These are phyloP conservation scores for Hydnomerulius pinastri DNA, from an alignment of 768 basidiomycete genomes.

Conservation along the genomic window DNA sequence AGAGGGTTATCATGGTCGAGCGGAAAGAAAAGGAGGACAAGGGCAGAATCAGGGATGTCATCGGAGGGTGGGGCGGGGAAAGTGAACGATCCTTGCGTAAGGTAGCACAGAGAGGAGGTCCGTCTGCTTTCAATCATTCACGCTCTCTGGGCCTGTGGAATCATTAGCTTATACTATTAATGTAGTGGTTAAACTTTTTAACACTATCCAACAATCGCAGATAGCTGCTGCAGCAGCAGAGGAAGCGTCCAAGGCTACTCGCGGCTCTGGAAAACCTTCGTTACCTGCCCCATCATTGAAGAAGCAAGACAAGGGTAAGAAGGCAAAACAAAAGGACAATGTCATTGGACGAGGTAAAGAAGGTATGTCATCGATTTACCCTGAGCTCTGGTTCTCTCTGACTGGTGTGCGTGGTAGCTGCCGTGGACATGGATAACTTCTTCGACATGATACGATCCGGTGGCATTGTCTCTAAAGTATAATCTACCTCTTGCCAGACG, in stretches of 20 bases:
- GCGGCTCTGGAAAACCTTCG: constrained; percentile 75
- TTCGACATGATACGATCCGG: constrained; percentile 84
- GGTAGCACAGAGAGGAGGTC: constrained; percentile 85
- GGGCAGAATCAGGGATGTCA: constrained; percentile 61
- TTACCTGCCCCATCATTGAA: constrained; percentile 64
- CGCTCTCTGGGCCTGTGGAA: background rate
- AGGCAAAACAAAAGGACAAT: constrained; percentile 56
- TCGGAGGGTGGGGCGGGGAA: constrained; percentile 83
- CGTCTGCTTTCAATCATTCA: constrained; percentile 16
- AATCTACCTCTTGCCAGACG: too few species aligned
- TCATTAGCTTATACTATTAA: background rate
- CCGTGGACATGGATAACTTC: constrained; percentile 72
- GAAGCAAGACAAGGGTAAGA: constrained; percentile 47
- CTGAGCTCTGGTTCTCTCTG: background rate
- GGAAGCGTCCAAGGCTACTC: constrained; percentile 58
- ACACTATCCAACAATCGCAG: constrained; percentile 83
- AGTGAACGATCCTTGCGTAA: constrained; percentile 73
- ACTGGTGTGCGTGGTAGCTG: constrained; percentile 37
- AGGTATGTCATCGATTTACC: constrained; percentile 40
- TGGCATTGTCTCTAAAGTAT: constrained; percentile 73
- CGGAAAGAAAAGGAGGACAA: constrained; percentile 71
- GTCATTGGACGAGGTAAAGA: constrained; percentile 57
- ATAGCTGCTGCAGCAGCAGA: constrained; percentile 50
- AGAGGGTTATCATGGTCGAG: constrained; percentile 65
- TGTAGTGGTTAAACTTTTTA: constrained; percentile 83